Conservation (phyloP, 2,329 filamentous ascomycete species). For the Paecilomyces variotii region DNA sequence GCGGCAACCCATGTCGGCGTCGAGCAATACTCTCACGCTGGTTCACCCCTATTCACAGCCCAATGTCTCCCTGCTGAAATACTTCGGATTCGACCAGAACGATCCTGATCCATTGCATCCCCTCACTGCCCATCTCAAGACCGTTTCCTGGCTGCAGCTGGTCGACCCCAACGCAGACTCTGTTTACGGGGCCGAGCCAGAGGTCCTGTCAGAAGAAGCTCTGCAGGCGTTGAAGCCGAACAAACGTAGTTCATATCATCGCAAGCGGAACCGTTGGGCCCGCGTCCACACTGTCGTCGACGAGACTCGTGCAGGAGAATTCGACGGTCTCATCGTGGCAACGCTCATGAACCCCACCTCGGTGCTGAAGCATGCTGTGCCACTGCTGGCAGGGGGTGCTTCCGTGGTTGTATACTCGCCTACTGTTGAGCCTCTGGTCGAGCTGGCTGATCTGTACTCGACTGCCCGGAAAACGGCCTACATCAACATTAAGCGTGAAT, state of each 20-base stretch:
- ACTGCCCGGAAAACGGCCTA: slow-evolving; percentile 72
- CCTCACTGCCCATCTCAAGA: slow-evolving; percentile 70
- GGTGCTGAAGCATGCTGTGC: slow-evolving; percentile 66
- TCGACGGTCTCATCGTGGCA: slow-evolving; percentile 75
- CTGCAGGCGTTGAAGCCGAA: slow-evolving; percentile 69
- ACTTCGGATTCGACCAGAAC: slow-evolving; percentile 75
- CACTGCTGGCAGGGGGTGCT: slow-evolving; percentile 73
- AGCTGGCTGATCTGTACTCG: slow-evolving; percentile 75
- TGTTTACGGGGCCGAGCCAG: slow-evolving; percentile 61
- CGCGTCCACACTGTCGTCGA: slow-evolving; percentile 65
- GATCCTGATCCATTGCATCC: slow-evolving; percentile 63
- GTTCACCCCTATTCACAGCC: slow-evolving; percentile 63
- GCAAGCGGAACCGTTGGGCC: slow-evolving; percentile 78
- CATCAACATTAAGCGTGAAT: slow-evolving; percentile 28
- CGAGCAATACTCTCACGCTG: slow-evolving; percentile 51
- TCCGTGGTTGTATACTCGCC: slow-evolving; percentile 80
- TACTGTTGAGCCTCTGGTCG: slow-evolving; percentile 67
- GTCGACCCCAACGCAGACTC: slow-evolving; percentile 67
- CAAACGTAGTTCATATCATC: slow-evolving; percentile 76
- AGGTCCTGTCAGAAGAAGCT: slow-evolving; percentile 49
- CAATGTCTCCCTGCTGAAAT: slow-evolving; percentile 82
- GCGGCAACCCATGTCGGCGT: slow-evolving; percentile 30
- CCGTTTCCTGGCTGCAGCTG: slow-evolving; percentile 87
- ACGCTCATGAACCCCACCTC: slow-evolving; percentile 72
- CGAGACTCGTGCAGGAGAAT: slow-evolving; percentile 64